Evolutionary conservation across 148 eudicot genomes (phyloP), one percentile per base, ranked within the genome.

Genomic region (Nepenthes gracilis): DNA sequence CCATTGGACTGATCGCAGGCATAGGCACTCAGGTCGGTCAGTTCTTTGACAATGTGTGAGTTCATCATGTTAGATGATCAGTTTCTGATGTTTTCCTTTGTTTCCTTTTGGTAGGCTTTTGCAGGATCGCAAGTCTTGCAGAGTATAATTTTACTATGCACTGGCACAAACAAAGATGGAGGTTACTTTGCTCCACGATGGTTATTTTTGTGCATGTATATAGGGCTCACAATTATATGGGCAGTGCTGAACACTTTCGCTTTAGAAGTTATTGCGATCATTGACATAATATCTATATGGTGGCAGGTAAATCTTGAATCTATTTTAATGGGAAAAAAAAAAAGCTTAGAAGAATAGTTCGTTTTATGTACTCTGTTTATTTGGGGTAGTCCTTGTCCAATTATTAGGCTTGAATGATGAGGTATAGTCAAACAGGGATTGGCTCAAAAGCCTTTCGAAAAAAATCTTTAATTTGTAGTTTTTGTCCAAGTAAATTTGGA

Each of bases 211-310:
- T 80, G 83, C 64, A 83, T 81, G 75, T 83, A 83, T 50, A 76
- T 81, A 11, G 79, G 63, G 12, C 65, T 78, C 35, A 83, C 81
- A 2, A 34, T 83, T 1, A 69, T 83, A 55, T 83, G 88, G 88
- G 88, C 88, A 12, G 63, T 83, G 33, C 85, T 83, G 61, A 83
- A 83, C 64, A 78, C 85, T 2, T 83, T 83, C 54, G 85, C 88
- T 10, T 68, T 83, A 57, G 77, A 81, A 67, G 88, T 83, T 50
- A 78, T 80, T 45, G 85, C 85, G 23, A 50, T 78, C 52, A 67
- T 83, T 53, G 83, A 81, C 72, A 72, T 81, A 13, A 66, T 83
- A 54, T 82, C 87, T 9, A 64, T 83, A 64, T 83, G 77, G 72
- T 83, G 88, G 88, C 88, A 83, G 83, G 88, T 80, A 69, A 35